Percentiles rank a stretch among this genome's conserved stretches.
phyloP scores from a whole-genome alignment of 768 basidiomycete species.

The Pulveroboletus sp. region DNA sequence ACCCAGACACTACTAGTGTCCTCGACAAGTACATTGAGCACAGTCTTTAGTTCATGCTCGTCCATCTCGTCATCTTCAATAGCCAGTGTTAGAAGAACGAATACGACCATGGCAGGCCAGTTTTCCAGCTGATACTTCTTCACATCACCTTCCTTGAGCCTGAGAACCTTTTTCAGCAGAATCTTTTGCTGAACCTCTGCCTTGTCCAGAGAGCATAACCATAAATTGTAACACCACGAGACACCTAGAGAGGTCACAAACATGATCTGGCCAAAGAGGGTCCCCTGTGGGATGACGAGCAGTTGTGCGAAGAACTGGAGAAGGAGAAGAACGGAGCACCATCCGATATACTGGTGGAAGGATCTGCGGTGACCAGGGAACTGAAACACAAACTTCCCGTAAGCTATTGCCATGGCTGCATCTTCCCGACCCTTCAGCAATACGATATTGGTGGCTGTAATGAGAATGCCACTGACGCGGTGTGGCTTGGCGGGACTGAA shows the following conservation, averaged over 20 bases:
- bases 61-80: slow-evolving; percentile 3
- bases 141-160: not conserved
- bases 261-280: slow-evolving; percentile 13
- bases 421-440: slow-evolving; percentile 10
- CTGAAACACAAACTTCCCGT: slow-evolving; percentile 5
- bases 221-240: slow-evolving; percentile 31
- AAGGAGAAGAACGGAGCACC: slow-evolving; percentile 25
- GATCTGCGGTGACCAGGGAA: not conserved
- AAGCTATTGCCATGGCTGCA: slow-evolving; percentile 9
- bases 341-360: slow-evolving; percentile 14
- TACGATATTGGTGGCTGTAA: slow-evolving; percentile 1
- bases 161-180: not conserved
- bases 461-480: slow-evolving; percentile 5
- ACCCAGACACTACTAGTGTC: slow-evolving; percentile 2
- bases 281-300: slow-evolving; percentile 12
- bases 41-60: not conserved
- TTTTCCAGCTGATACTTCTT: not conserved
- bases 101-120: slow-evolving; percentile 11
- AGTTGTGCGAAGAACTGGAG: slow-evolving; percentile 28
- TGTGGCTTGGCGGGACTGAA: not conserved
- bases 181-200: slow-evolving; percentile 9
- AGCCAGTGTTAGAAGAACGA: slow-evolving; percentile 7
- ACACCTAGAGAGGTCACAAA: slow-evolving; percentile 17
- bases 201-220: slow-evolving; percentile 31
- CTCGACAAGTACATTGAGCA: slow-evolving; percentile 2